These are phyloP conservation scores for Pichia phayaonensis DNA, from an alignment of 805 yeast species.

Conservation along the genomic window DNA sequence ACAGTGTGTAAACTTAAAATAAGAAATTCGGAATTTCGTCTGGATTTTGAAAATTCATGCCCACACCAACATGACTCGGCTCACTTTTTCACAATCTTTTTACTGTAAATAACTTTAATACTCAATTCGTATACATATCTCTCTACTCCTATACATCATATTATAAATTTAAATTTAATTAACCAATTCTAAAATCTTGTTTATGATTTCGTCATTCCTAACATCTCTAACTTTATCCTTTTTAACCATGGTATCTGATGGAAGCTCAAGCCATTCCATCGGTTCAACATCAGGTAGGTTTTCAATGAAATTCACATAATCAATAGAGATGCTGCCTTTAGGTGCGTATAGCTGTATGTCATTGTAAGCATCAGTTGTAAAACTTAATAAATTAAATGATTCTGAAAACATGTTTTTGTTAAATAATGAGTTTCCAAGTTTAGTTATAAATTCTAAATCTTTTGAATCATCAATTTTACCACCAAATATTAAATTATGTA, in stretches of 20 bases:
- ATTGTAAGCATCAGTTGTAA: neutral
- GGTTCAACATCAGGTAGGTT: constrained; percentile 44
- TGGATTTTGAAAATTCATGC: too few relatives aligned
- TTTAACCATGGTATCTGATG: constrained; percentile 8
- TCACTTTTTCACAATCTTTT: neutral
- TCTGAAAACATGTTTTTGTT: constrained; percentile 28
- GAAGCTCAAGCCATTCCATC: constrained; percentile 24
- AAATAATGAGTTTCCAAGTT: constrained; percentile 35
- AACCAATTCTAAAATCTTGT: neutral
- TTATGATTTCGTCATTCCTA: neutral
- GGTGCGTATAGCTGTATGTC: constrained; percentile 35
- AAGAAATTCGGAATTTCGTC: too few relatives aligned
- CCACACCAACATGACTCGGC: neutral
- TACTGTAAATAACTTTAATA: too few relatives aligned
- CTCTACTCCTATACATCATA: too few relatives aligned
- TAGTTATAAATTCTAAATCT: constrained; percentile 34
- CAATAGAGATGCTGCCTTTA: constrained; percentile 29
- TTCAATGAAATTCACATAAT: constrained; percentile 40
- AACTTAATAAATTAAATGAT: neutral
- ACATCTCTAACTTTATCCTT: constrained; percentile 1
- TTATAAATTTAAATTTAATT: neutral
- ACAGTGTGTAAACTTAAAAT: neutral
- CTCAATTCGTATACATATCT: too few relatives aligned
- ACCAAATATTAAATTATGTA: constrained; percentile 57
- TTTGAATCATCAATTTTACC: constrained; percentile 43